These are phyloP conservation scores for Chlorociboria aeruginascens DNA, from an alignment of 495 filamentous ascomycete species.

Conservation along the genomic window DNA sequence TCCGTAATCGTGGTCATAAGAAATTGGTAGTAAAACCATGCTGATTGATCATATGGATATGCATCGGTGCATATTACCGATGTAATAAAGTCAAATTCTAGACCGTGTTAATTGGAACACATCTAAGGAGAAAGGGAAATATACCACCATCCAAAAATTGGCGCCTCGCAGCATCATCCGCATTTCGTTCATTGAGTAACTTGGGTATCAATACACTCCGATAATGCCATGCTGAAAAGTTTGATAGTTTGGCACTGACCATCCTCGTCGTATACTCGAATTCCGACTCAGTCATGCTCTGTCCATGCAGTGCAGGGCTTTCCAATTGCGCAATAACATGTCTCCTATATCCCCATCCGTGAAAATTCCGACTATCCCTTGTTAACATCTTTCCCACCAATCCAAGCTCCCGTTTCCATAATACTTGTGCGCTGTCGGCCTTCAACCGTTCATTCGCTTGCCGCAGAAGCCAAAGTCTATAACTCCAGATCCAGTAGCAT, in stretches of 20 bases:
- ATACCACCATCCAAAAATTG: conserved; percentile 63
- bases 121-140: conserved; percentile 1
- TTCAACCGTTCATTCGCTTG: conserved; percentile 54
- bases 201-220: conserved; percentile 70
- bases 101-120: neutral
- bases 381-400: conserved; percentile 77
- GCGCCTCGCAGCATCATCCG: conserved; percentile 46
- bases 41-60: conserved; percentile 61
- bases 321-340: conserved; percentile 61
- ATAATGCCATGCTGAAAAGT: conserved; percentile 96
- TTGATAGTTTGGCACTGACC: conserved; percentile 60
- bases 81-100: conserved; percentile 63
- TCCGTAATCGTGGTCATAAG: conserved; percentile 50
- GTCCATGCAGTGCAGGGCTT: conserved; percentile 33
- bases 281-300: conserved; percentile 62
- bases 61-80: conserved; percentile 74
- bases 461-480: conserved; percentile 77
- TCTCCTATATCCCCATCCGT: conserved; percentile 89
- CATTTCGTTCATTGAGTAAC: conserved; percentile 55
- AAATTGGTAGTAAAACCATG: conserved; percentile 94
- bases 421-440: conserved; percentile 33
- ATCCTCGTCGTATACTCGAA: conserved; percentile 83
- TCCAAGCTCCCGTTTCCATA: conserved; percentile 77
- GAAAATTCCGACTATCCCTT: conserved; percentile 85
- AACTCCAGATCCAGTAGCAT: conserved; percentile 99